These are phyloP conservation scores for Phytophthora citricola DNA, from an alignment of 352 stramenopile genomes.

Conservation along the genomic window DNA sequence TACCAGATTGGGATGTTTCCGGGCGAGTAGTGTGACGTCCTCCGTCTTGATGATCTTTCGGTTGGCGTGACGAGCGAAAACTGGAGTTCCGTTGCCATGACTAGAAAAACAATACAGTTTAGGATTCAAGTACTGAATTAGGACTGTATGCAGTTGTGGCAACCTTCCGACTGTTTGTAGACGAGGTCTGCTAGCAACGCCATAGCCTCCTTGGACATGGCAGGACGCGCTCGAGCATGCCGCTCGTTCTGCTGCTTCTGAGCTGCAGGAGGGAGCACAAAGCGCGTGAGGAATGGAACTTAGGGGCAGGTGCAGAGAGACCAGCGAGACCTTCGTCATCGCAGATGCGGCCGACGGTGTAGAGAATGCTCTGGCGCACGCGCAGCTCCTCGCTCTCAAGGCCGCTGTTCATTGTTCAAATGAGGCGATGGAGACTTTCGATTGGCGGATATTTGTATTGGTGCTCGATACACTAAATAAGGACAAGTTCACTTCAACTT, in stretches of 20 bases:
- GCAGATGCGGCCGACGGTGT: slow-evolving; percentile 74
- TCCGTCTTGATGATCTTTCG: slow-evolving; percentile 80
- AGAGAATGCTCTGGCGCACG: slow-evolving; percentile 79
- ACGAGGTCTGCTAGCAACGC: slow-evolving; percentile 69
- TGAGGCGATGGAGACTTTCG: not conserved
- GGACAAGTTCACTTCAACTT: slow-evolving; percentile 7
- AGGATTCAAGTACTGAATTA: not conserved
- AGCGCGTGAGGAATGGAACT: not conserved
- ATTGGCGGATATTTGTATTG: slow-evolving; percentile 2
- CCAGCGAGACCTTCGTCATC: slow-evolving; percentile 54
- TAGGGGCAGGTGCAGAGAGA: not conserved
- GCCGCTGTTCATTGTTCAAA: slow-evolving; percentile 7
- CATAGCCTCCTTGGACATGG: slow-evolving; percentile 70
- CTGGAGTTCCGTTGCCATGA: slow-evolving; percentile 78
- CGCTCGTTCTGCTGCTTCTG: slow-evolving; percentile 64
- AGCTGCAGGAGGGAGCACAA: slow-evolving; percentile 22
- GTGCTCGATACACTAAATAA: not conserved
- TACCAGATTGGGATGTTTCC: slow-evolving; percentile 71
- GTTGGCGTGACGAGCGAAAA: slow-evolving; percentile 78
- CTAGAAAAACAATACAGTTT: slow-evolving; percentile 26
- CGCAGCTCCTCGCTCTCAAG: slow-evolving; percentile 57
- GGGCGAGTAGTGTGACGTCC: slow-evolving; percentile 67
- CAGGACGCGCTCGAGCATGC: slow-evolving; percentile 43
- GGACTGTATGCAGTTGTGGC: not conserved
- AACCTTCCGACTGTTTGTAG: slow-evolving; percentile 72